Conservation (phyloP, 2,329 filamentous ascomycete species). For the Dryadomyces quercivorus region DNA sequence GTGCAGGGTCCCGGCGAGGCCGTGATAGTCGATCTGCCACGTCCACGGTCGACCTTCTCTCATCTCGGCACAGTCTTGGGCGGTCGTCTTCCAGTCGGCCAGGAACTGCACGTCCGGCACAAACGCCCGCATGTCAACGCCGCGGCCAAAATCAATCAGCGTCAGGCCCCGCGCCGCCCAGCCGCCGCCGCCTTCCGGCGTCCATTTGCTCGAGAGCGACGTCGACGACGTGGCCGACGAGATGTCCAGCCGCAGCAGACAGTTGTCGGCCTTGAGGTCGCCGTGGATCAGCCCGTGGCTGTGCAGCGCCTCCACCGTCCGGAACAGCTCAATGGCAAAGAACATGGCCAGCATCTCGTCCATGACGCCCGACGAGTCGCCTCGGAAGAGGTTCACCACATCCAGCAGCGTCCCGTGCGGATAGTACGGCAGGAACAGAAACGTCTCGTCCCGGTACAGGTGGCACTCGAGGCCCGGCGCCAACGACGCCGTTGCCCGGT, state of each 20-base stretch:
- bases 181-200: slow-evolving; percentile 58
- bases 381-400: slow-evolving; percentile 74
- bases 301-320: slow-evolving; percentile 81
- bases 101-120: slow-evolving; percentile 68
- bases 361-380: slow-evolving; percentile 61
- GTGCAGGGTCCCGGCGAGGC: slow-evolving; percentile 78
- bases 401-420: slow-evolving; percentile 91
- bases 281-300: slow-evolving; percentile 71
- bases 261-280: slow-evolving; percentile 92
- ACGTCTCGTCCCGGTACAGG: slow-evolving; percentile 80
- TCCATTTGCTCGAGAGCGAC: slow-evolving; percentile 51
- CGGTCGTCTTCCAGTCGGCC: slow-evolving; percentile 84
- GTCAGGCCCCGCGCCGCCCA: slow-evolving; percentile 73
- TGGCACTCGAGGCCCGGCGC: slow-evolving; percentile 83
- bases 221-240: slow-evolving; percentile 12
- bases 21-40: slow-evolving; percentile 94
- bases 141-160: slow-evolving; percentile 89
- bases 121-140: slow-evolving; percentile 87
- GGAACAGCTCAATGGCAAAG: slow-evolving; percentile 81
- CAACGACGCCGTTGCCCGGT: slow-evolving; percentile 65
- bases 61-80: slow-evolving; percentile 90
- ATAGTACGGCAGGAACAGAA: slow-evolving; percentile 76
- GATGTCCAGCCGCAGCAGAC: slow-evolving; percentile 76
- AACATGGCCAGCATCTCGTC: slow-evolving; percentile 93
- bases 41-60: slow-evolving; percentile 91